Conservation (phyloP, 2,329 filamentous ascomycete species). For the Moelleriella libera region DNA sequence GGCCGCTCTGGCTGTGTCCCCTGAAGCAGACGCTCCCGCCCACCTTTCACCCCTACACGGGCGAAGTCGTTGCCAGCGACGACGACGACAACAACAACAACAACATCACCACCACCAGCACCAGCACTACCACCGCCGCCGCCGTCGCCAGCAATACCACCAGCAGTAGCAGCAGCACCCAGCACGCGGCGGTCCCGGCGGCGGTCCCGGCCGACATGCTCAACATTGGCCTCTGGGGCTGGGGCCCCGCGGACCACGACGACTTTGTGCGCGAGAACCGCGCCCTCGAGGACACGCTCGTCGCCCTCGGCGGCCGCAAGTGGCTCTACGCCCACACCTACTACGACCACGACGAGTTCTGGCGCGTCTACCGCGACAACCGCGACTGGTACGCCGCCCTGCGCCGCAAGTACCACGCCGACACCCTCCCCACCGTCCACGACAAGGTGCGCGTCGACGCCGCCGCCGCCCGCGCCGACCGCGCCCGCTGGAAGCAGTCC, state of each 20-base stretch:
- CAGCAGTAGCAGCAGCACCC: too few relatives aligned
- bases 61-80: slow-evolving; percentile 7
- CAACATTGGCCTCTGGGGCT: slow-evolving; percentile 68
- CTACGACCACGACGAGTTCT: slow-evolving; percentile 61
- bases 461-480: slow-evolving; percentile 24
- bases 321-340: slow-evolving; percentile 83
- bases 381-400: slow-evolving; percentile 46
- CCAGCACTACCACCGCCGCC: too few relatives aligned
- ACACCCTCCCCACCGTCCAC: slow-evolving; percentile 50
- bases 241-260: slow-evolving; percentile 40
- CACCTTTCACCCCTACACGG: slow-evolving; percentile 41
- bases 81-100: too few relatives aligned
- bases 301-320: slow-evolving; percentile 61
- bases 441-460: slow-evolving; percentile 53
- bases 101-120: too few relatives aligned
- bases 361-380: slow-evolving; percentile 42
- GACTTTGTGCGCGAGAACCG: slow-evolving; percentile 59
- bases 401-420: slow-evolving; percentile 47
- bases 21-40: slow-evolving; percentile 32
- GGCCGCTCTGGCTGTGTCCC: slow-evolving; percentile 47
- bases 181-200: slow-evolving; percentile 1
- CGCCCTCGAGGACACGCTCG: slow-evolving; percentile 54
- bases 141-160: neutral
- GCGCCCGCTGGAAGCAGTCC: slow-evolving; percentile 23
- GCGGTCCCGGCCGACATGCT: slow-evolving; percentile 27